Evolutionary conservation across 1,139 yeast species (phyloP).

Genomic region (Fermentozyma sake): DNA sequence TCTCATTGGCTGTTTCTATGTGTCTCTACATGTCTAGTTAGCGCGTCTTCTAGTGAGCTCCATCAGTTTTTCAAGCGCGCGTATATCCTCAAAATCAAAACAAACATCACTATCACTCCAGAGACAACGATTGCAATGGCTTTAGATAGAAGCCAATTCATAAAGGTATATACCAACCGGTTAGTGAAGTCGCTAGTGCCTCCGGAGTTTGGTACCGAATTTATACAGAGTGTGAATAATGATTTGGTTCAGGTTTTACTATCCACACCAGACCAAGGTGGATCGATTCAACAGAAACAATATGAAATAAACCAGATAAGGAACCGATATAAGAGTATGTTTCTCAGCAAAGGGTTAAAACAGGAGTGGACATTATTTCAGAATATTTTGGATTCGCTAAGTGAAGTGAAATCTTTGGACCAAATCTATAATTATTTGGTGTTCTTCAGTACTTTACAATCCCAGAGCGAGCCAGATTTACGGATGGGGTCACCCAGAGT

Average conservation of each 20-base stretch:
- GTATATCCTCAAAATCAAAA: no score
- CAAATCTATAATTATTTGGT: constrained; percentile 36
- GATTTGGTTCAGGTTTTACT: constrained; percentile 21
- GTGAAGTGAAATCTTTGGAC: constrained; percentile 23
- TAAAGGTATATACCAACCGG: constrained; percentile 32
- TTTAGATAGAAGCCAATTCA: constrained; percentile 30
- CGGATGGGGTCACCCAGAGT: no score
- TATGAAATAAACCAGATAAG: constrained; percentile 16
- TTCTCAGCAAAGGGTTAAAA: constrained; percentile 14
- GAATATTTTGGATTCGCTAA: constrained; percentile 21
- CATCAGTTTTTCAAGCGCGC: no score
- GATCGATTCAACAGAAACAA: constrained; percentile 7
- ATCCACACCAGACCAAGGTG: constrained; percentile 7
- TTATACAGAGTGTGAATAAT: constrained; percentile 28
- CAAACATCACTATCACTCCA: no score
- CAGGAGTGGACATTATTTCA: constrained; percentile 2
- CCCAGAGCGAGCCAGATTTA: constrained; percentile 4
- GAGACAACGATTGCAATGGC: no score
- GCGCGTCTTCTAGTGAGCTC: no score
- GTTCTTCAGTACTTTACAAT: constrained; percentile 23
- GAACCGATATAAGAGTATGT: constrained; percentile 22
- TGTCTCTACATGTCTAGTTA: no score
- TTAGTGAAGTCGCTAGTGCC: constrained; percentile 39
- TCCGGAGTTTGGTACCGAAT: constrained; percentile 35
- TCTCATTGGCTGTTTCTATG: no score